Conservation (phyloP, 1,284 basidiomycete species). For the Cryptococcus sp. region DNA sequence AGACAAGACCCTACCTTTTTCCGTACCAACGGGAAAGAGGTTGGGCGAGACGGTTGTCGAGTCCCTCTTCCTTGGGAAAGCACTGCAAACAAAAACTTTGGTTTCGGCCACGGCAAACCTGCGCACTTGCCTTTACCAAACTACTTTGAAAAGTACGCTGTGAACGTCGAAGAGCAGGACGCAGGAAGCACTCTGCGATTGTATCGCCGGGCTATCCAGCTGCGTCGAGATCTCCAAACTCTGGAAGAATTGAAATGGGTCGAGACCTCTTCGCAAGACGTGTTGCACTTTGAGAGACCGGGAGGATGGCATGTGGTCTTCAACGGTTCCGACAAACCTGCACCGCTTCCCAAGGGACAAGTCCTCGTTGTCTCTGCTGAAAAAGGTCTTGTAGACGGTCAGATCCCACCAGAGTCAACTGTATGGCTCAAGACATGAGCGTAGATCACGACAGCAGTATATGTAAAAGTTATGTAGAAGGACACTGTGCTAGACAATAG, state of each 20-base stretch:
- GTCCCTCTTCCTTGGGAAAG: constrained; percentile 37
- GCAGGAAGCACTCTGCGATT: constrained; percentile 35
- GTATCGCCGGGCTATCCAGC: constrained; percentile 35
- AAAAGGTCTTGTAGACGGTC: constrained; percentile 13
- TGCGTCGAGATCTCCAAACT: constrained; percentile 33
- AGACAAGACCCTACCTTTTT: constrained; percentile 47
- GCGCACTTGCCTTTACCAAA: constrained; percentile 40
- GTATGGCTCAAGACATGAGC: constrained; percentile 21
- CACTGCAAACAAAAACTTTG: constrained; percentile 24
- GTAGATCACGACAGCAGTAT: not conserved
- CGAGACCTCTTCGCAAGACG: constrained; percentile 3
- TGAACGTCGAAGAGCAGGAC: constrained; percentile 33
- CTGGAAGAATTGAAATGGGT: constrained; percentile 43
- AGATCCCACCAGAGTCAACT: constrained; percentile 21
- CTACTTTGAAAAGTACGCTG: constrained; percentile 32
- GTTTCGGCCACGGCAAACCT: constrained; percentile 26
- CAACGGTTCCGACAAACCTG: constrained; percentile 31
- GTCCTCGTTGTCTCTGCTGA: constrained; percentile 24
- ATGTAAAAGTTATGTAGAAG: too few species aligned
- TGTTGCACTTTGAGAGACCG: constrained; percentile 39
- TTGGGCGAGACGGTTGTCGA: constrained; percentile 48
- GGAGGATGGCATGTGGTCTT: constrained; percentile 44
- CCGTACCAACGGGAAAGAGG: constrained; percentile 33
- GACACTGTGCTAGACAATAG: too few species aligned
- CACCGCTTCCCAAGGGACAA: constrained; percentile 32